phyloP scores from a whole-genome alignment of 2,329 filamentous ascomycete species.

The Claviceps sp. region DNA sequence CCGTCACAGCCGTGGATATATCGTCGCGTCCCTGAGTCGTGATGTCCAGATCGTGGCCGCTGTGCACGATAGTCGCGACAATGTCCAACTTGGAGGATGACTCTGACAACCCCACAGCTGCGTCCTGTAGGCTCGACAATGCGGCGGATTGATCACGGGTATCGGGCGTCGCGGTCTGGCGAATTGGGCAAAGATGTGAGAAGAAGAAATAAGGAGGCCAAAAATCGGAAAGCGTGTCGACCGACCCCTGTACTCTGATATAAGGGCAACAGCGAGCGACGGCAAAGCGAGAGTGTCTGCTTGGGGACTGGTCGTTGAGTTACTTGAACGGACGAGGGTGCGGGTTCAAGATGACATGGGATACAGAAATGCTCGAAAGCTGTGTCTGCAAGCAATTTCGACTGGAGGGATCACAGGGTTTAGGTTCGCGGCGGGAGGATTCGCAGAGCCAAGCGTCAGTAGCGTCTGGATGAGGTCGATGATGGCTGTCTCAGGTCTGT shows the following conservation, averaged over 20 bases:
- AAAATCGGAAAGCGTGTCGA: neutral
- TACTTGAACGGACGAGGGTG: neutral
- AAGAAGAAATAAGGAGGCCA: neutral
- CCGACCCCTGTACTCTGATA: neutral
- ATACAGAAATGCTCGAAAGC: neutral
- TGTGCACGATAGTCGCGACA: conserved; percentile 17
- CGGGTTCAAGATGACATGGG: neutral
- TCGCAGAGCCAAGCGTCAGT: neutral
- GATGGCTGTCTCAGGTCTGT: conserved; percentile 2
- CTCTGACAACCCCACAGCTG: conserved; percentile 21
- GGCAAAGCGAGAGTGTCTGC: neutral
- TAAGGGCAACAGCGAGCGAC: neutral
- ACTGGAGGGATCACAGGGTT: neutral
- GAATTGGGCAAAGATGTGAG: neutral
- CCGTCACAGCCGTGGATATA: conserved; percentile 9
- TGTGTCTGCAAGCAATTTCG: neutral
- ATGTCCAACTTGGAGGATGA: conserved; percentile 17
- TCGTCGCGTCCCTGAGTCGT: conserved; percentile 12
- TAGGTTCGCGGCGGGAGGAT: neutral
- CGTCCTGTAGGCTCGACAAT: conserved; percentile 23
- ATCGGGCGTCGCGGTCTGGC: conserved; percentile 8
- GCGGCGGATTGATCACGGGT: conserved; percentile 19
- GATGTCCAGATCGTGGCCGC: conserved; percentile 12
- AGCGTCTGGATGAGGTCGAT: conserved; percentile 3
- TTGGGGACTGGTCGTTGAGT: neutral